These are phyloP conservation scores for Zostera marina DNA, from an alignment of 116 monocot genomes.

Conservation along the genomic window DNA sequence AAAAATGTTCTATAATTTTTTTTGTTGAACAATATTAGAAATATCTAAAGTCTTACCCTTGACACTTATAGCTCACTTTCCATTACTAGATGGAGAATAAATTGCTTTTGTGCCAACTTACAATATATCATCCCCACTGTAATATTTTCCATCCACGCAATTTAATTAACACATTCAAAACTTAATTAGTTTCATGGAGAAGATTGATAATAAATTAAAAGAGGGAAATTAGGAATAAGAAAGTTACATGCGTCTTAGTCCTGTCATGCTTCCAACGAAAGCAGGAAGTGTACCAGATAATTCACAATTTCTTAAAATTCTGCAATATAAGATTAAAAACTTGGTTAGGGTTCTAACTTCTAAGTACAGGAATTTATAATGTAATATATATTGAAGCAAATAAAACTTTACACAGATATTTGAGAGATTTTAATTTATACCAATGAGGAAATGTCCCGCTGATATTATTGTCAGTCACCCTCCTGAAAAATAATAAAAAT, in stretches of 20 bases:
- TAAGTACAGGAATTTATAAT: no score
- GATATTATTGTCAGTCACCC: conserved; percentile 7
- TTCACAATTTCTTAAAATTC: conserved; percentile 50
- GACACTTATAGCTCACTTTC: conserved; percentile 66
- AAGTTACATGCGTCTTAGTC: conserved; percentile 32
- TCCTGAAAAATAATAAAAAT: conserved; percentile 14
- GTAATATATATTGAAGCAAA: neutral
- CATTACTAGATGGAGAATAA: conserved; percentile 10
- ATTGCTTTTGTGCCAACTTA: conserved; percentile 25
- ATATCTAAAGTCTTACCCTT: no score
- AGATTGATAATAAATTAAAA: neutral
- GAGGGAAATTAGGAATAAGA: neutral
- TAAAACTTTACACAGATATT: neutral
- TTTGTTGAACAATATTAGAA: no score
- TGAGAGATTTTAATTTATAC: conserved; percentile 1
- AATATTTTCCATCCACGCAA: conserved; percentile 17
- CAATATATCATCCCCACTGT: conserved; percentile 34
- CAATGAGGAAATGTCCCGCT: conserved; percentile 13
- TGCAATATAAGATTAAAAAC: conserved; percentile 8
- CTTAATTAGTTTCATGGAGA: neutral
- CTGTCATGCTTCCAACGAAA: conserved; percentile 24
- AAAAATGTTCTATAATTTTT: no score
- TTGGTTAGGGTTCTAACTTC: no score
- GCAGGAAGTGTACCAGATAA: conserved; percentile 40
- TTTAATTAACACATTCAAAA: neutral